A percentile compares a stretch with the other conserved stretches of the same genome.
These are phyloP conservation scores for Mycena leptocephala DNA, from an alignment of 768 basidiomycete species.

Conservation along the genomic window DNA sequence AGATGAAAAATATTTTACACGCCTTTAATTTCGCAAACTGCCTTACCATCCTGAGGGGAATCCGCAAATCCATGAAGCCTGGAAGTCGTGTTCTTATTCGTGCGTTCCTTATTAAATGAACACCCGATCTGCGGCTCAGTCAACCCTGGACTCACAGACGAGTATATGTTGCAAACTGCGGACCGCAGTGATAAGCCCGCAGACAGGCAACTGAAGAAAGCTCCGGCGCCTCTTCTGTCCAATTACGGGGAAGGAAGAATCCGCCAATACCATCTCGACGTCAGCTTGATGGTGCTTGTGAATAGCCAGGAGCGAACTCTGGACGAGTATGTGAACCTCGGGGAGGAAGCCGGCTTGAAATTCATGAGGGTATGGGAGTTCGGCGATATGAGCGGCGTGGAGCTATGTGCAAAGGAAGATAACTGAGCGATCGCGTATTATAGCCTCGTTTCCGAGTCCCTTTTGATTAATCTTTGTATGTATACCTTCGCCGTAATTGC, in stretches of 20 bases:
- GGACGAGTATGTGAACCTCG: constrained; percentile 31
- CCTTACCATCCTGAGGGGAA: constrained; percentile 26
- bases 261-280: constrained; percentile 32
- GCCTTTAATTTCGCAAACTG: constrained; percentile 21
- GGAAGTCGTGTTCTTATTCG: constrained; percentile 35
- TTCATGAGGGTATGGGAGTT: constrained; percentile 36
- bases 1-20: constrained; percentile 35
- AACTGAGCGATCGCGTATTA: too few species aligned
- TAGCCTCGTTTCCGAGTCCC: too few species aligned
- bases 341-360: constrained; percentile 24
- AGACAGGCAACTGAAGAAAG: constrained; percentile 16
- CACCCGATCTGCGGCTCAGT: background rate
- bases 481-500: too few species aligned
- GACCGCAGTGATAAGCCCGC: background rate
- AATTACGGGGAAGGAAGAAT: constrained; percentile 34
- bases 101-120: background rate
- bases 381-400: constrained; percentile 36
- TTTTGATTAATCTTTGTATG: too few species aligned
- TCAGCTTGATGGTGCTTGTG: constrained; percentile 32
- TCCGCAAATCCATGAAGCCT: constrained; percentile 33
- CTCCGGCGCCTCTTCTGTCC: constrained; percentile 26
- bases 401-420: constrained; percentile 18
- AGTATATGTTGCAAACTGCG: constrained; percentile 32
- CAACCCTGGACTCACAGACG: constrained; percentile 13
- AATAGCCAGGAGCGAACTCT: constrained; percentile 33